Evolutionary conservation across 305 asterid genomes (phyloP).

Genomic region (Rubia balearica): DNA sequence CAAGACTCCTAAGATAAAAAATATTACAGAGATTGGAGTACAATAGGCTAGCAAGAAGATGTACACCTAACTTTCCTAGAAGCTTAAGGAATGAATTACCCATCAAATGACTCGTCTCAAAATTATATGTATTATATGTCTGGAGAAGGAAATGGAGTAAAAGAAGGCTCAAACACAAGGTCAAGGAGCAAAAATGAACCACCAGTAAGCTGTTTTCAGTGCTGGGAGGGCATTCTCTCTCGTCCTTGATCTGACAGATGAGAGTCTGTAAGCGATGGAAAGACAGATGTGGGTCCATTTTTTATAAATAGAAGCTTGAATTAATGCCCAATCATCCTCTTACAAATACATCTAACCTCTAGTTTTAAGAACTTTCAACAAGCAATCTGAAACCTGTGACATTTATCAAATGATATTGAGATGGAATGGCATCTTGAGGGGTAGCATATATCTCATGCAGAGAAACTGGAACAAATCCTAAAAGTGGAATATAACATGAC

Average conservation of each 20-base stretch:
- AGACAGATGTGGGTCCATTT: background rate
- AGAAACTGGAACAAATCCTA: background rate
- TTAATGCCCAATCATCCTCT: background rate
- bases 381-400: background rate
- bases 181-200: background rate
- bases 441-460: background rate
- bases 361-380: background rate
- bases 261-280: background rate
- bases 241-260: background rate
- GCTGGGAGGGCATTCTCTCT: background rate
- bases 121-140: background rate
- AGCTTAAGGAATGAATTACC: background rate
- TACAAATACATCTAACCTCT: background rate
- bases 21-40: background rate
- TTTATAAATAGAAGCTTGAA: background rate
- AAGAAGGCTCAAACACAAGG: background rate
- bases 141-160: background rate
- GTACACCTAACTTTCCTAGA: background rate
- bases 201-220: background rate
- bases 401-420: background rate
- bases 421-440: background rate
- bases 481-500: too few species aligned
- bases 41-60: background rate
- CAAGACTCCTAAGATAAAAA: background rate
- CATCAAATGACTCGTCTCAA: background rate